Evolutionary conservation across 1,284 basidiomycete genomes (phyloP).

Genomic region (Cystobasidium sp.): DNA sequence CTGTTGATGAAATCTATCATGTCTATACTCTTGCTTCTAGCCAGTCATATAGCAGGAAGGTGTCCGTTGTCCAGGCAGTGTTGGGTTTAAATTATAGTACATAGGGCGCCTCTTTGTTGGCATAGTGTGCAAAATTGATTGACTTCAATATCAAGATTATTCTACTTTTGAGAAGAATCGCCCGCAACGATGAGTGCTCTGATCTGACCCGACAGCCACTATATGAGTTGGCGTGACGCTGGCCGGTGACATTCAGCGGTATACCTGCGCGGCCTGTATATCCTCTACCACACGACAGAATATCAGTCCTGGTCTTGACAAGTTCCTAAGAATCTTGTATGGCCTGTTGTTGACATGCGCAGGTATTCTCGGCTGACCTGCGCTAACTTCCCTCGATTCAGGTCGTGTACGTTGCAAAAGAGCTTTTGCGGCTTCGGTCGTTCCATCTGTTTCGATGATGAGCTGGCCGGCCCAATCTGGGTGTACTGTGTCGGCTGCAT

Average conservation of each 20-base stretch:
- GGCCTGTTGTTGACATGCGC: constrained; percentile 19
- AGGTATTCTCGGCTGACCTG: background rate
- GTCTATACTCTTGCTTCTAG: no score
- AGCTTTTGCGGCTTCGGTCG: constrained; percentile 52
- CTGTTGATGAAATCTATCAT: no score
- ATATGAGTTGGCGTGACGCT: no score
- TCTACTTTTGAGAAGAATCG: no score
- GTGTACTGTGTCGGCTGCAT: constrained; percentile 49
- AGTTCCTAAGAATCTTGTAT: constrained; percentile 10
- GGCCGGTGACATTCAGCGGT: no score
- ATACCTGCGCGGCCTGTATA: background rate
- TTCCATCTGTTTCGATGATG: constrained; percentile 52
- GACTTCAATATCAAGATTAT: background rate
- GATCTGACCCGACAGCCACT: no score
- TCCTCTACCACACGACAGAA: constrained; percentile 11
- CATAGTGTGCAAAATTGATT: background rate
- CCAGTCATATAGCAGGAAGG: no score
- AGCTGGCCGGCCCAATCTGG: constrained; percentile 51
- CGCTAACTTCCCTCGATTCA: background rate
- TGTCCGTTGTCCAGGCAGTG: no score
- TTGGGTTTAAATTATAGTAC: constrained; percentile 4
- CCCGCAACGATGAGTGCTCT: no score
- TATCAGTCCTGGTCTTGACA: constrained; percentile 20
- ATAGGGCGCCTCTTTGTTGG: background rate
- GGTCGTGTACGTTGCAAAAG: constrained; percentile 45